phyloP scores from a whole-genome alignment of 2,329 filamentous ascomycete species.

The Aspergillus felis region DNA sequence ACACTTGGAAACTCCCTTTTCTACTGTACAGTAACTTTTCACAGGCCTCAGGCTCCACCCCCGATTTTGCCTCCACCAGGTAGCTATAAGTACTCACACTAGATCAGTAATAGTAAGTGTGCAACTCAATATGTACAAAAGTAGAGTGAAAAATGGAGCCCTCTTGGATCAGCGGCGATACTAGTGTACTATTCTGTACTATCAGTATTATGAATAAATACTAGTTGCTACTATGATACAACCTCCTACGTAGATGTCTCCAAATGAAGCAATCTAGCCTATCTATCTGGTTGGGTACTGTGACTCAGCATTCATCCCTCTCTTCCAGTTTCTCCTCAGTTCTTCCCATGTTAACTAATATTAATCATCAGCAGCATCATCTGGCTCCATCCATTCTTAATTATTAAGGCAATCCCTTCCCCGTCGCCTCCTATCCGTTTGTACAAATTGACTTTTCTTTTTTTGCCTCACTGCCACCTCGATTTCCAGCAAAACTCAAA shows the following conservation, averaged over 20 bases:
- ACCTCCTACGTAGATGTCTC: conserved; percentile 1
- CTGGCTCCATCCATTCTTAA: background rate
- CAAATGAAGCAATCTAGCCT: background rate
- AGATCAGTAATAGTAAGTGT: background rate
- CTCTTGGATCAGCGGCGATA: conserved; percentile 5
- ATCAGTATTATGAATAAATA: background rate
- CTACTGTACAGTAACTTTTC: background rate
- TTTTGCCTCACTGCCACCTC: conserved; percentile 8
- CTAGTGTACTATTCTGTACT: background rate
- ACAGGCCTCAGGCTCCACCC: conserved; percentile 7
- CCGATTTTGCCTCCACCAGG: conserved; percentile 8
- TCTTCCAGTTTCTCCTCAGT: background rate
- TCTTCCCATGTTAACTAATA: background rate
- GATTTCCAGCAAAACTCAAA: background rate
- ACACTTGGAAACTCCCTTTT: background rate
- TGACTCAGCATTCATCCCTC: conserved; percentile 1
- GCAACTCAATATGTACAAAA: background rate
- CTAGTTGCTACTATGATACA: background rate
- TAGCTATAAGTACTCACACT: background rate
- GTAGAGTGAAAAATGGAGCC: background rate
- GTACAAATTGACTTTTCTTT: conserved; percentile 2
- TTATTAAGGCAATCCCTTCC: conserved; percentile 3
- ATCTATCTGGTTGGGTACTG: background rate
- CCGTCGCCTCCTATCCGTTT: conserved; percentile 5
- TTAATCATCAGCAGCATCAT: background rate